These are phyloP conservation scores for Pleomassaria siparia DNA, from an alignment of 2,329 filamentous ascomycete species.

Conservation along the genomic window DNA sequence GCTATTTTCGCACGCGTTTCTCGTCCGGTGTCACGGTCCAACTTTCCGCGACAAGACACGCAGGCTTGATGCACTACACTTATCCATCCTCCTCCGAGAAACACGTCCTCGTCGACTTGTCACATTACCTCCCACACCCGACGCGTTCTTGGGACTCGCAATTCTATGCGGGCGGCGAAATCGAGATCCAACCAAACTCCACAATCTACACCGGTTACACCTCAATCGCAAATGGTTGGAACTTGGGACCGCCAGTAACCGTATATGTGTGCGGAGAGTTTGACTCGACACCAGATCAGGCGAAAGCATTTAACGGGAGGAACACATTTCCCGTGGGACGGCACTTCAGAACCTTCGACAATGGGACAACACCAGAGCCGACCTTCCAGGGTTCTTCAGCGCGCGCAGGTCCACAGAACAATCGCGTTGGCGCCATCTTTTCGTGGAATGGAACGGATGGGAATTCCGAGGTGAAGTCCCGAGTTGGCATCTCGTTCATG, in stretches of 20 bases:
- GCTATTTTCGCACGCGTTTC: constrained; percentile 40
- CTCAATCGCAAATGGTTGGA: constrained; percentile 41
- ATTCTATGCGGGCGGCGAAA: constrained; percentile 40
- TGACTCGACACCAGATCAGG: constrained; percentile 23
- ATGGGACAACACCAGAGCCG: constrained; percentile 31
- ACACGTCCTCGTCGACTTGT: constrained; percentile 51
- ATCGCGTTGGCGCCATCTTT: constrained; percentile 57
- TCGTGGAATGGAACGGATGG: constrained; percentile 45
- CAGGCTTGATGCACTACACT: constrained; percentile 41
- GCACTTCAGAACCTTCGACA: constrained; percentile 35
- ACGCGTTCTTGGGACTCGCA: constrained; percentile 40
- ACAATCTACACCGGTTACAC: constrained; percentile 36
- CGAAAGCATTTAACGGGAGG: constrained; percentile 33
- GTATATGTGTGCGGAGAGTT: constrained; percentile 42
- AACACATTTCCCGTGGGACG: constrained; percentile 42
- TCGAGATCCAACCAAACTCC: constrained; percentile 34
- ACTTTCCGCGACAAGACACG: constrained; percentile 40
- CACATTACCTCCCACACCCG: constrained; percentile 46
- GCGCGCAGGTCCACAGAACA: constrained; percentile 31
- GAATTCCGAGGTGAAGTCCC: constrained; percentile 48
- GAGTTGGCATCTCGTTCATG: constrained; percentile 54
- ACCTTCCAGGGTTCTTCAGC: constrained; percentile 30
- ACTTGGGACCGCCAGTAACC: constrained; percentile 37
- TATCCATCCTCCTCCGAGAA: constrained; percentile 42
- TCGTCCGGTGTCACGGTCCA: constrained; percentile 39